A percentile compares a stretch with the other conserved stretches of the same genome.
Evolutionary conservation across 2,329 filamentous ascomycete species (phyloP).

Genomic region (Phyllosticta capitalensis): DNA sequence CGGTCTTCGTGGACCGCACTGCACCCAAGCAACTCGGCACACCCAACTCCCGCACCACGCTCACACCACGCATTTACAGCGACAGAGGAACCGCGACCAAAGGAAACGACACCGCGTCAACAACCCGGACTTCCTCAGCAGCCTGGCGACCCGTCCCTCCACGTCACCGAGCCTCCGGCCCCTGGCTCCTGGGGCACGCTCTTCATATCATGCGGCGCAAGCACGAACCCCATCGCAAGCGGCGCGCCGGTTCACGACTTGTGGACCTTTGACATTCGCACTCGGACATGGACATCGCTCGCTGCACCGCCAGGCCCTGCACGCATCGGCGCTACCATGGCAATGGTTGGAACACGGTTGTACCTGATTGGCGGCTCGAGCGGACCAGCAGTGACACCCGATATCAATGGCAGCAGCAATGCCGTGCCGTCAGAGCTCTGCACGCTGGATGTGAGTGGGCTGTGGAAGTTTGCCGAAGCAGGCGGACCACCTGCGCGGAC

Average conservation of each 20-base stretch:
- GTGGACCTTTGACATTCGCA: conserved; percentile 42
- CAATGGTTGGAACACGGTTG: conserved; percentile 37
- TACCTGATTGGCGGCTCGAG: conserved; percentile 37
- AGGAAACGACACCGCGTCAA: conserved; percentile 13
- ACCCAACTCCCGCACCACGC: conserved; percentile 20
- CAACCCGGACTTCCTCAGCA: conserved; percentile 24
- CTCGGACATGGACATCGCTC: conserved; percentile 41
- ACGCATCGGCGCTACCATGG: conserved; percentile 30
- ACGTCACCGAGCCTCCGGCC: conserved; percentile 32
- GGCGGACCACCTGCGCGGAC: conserved; percentile 22
- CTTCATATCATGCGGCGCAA: conserved; percentile 41
- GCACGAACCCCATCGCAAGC: conserved; percentile 10
- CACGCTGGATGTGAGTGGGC: conserved; percentile 24
- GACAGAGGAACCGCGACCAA: conserved; percentile 32
- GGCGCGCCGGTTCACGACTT: conserved; percentile 32
- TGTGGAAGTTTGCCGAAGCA: conserved; percentile 26
- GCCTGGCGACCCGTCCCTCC: conserved; percentile 31
- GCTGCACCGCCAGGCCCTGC: conserved; percentile 34
- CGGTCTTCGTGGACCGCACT: conserved; percentile 33
- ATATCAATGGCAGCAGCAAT: conserved; percentile 17
- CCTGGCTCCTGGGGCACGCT: conserved; percentile 39
- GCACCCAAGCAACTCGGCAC: conserved; percentile 18
- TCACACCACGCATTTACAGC: conserved; percentile 28
- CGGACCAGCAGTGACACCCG: conserved; percentile 17
- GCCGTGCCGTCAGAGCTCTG: neutral